Percentiles rank a stretch among this genome's conserved stretches.
These are phyloP conservation scores for Capsella bursapastoris DNA, from an alignment of 345 rosid genomes.

Conservation along the genomic window DNA sequence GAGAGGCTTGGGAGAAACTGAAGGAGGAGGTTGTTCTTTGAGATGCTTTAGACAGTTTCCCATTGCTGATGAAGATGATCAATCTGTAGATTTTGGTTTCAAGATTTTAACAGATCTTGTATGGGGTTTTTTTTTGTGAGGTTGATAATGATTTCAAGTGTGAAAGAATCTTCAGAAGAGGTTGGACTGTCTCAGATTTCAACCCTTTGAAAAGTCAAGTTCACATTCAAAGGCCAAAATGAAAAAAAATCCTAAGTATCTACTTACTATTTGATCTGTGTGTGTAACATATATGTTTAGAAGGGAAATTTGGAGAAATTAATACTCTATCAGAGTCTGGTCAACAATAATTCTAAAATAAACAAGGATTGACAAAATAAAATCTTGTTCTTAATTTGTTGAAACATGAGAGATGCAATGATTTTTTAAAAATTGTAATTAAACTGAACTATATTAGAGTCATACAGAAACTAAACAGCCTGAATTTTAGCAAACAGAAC, in stretches of 20 bases:
- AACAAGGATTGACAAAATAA: neutral
- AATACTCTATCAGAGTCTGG: too few species aligned
- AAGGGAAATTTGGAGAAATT: neutral
- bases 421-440: neutral
- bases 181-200: constrained; percentile 9
- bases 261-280: neutral
- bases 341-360: neutral
- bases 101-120: neutral
- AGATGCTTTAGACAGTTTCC: constrained; percentile 30
- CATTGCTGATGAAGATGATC: constrained; percentile 19
- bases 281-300: neutral
- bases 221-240: constrained; percentile 7
- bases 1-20: constrained; percentile 16
- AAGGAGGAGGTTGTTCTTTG: constrained; percentile 14
- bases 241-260: neutral
- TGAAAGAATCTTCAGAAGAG: constrained; percentile 20
- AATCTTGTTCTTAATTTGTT: neutral
- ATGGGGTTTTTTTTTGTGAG: neutral
- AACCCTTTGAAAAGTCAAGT: constrained; percentile 19
- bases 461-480: neutral
- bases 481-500: neutral
- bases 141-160: constrained; percentile 25
- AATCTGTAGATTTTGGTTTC: constrained; percentile 7
- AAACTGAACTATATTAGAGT: neutral
- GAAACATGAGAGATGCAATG: neutral